Base-by-base conservation (phyloP, 1,139 yeast species). In the Suhomyces maxii region DNA sequence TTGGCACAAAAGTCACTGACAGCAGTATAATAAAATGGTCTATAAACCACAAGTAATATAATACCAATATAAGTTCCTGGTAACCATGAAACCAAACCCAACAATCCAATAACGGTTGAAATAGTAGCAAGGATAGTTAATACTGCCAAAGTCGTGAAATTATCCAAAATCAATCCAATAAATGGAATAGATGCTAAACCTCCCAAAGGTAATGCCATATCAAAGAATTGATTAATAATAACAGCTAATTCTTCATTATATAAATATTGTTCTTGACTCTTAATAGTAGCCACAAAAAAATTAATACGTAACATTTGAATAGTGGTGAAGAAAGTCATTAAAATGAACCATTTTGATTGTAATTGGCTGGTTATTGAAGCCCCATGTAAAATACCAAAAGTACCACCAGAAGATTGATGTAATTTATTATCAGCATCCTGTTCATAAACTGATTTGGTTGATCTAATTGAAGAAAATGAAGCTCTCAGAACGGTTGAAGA, bases 11-110 rank as follows among this genome's bases (percentile, higher is more conserved):
- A 89, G 64, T 91, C 97, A 5, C 96, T 86, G 1, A 90, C 88
- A 0, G 96, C 89, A 2, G 98, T 90, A 66, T 90, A 91, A 61
- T 87, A 89, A 60, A 90, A 87, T 12, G 98, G 97, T 63, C 98
- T 78, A 65, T 87, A 90, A 1, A 88, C 72, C n/a, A 89, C 97
- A 53, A 91, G 73, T 28, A 86, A 57, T 1, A 80, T 56, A 37
- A 89, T 85, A 8, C 95, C 95, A 1, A 78, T 42, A 55, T 85
- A 76, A 11, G 86, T 78, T 3, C 71, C 67, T 23, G 80, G 79
- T 26, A 79, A 60, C 61, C 75, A 68, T 1, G 85, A 68, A 10
- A 86, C 54, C 36, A 87, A 64, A 0, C 96, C 96, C 59, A 81
- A 70, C 1, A 84, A 53, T 8, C 96, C 96, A 51, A 89, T 83